Evolutionary conservation across 1,284 basidiomycete species (phyloP).

Genomic region (Pseudozyma pruni): DNA sequence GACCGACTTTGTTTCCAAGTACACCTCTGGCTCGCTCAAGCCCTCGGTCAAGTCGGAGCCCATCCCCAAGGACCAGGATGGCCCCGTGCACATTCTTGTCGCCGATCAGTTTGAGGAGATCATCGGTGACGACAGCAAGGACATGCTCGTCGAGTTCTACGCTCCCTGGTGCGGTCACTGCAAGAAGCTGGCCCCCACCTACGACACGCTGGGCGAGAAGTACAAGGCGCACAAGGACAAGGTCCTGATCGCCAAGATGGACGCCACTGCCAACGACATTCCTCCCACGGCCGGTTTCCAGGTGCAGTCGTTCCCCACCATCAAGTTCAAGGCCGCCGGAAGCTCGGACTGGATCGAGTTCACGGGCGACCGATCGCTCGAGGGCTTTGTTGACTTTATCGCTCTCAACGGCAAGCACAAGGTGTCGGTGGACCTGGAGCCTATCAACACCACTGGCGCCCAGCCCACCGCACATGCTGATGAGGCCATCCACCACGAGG

Average conservation of each 20-base stretch:
- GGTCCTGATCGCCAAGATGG: conserved; percentile 86
- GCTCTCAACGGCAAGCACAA: conserved; percentile 64
- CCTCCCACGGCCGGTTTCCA: conserved; percentile 86
- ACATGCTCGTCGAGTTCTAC: conserved; percentile 94
- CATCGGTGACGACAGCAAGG: conserved; percentile 85
- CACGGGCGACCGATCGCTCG: conserved; percentile 65
- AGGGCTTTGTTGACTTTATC: conserved; percentile 65
- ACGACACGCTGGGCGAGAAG: conserved; percentile 89
- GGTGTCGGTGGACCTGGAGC: conserved; percentile 52
- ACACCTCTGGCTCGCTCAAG: conserved; percentile 78
- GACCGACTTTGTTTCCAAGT: conserved; percentile 75
- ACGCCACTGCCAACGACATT: conserved; percentile 95
- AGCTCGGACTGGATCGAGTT: conserved; percentile 82
- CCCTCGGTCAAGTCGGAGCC: conserved; percentile 91
- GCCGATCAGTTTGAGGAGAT: conserved; percentile 86
- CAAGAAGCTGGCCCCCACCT: conserved; percentile 94
- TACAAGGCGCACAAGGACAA: conserved; percentile 82
- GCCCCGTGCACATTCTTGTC: conserved; percentile 84
- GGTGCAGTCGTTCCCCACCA: conserved; percentile 83
- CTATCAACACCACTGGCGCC: conserved; percentile 40
- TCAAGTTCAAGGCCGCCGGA: conserved; percentile 96
- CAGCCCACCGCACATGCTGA: conserved; percentile 27
- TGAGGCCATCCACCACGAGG: conserved; percentile 46
- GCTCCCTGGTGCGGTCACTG: conserved; percentile 88
- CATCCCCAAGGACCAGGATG: conserved; percentile 84